Evolutionary conservation across 306 rosid species (phyloP), one percentile per base, ranked within the genome.

Genomic region (Dalbergia cochinchinensis): DNA sequence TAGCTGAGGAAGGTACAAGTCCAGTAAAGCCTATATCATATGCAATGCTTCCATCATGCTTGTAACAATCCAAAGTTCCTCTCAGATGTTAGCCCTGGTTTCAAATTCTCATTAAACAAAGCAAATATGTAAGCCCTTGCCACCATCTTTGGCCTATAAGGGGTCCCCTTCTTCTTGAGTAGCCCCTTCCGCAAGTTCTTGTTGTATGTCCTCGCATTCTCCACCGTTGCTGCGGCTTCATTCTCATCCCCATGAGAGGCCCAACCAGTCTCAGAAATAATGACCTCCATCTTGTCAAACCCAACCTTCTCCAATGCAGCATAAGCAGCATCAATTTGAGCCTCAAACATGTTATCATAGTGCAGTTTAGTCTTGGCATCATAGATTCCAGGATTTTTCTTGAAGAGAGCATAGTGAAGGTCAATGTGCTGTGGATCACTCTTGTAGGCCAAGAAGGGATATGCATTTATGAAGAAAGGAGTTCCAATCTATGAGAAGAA

Each of bases 231-330:
- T 1, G 97, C 99, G 0, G 92, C 92, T 59, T 96, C 99, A 39
- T 83, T 71, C 1, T 77, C 83, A 10, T 96, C 99, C 1, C 99
- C 99, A 0, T 7, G 69, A 8, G 99, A 96, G 4, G 94, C 99
- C 98, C 99, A 96, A 6, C 99, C 99, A 0, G 99, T 96, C 67
- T 96, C 97, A 0, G 97, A 90, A 37, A 96, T 94, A 48, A 96
- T 86, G 47, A 93, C 98, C 45, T 91, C 88, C 94, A 78, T 91
- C 72, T 91, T 89, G 0, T 80, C 87, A 70, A 80, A 90, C 1
- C 99, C 99, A 4, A 71, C 89, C 65, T 96, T 93, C 55, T 93
- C 98, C 72, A 96, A 77, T 7, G 98, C 99, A 22, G 86, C 86
- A 78, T 93, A 91, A 34, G 98, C 88, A 1, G 99, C 98, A 84